Conservation (phyloP, 1,284 basidiomycete genomes). For the Athelia psychrophila region DNA sequence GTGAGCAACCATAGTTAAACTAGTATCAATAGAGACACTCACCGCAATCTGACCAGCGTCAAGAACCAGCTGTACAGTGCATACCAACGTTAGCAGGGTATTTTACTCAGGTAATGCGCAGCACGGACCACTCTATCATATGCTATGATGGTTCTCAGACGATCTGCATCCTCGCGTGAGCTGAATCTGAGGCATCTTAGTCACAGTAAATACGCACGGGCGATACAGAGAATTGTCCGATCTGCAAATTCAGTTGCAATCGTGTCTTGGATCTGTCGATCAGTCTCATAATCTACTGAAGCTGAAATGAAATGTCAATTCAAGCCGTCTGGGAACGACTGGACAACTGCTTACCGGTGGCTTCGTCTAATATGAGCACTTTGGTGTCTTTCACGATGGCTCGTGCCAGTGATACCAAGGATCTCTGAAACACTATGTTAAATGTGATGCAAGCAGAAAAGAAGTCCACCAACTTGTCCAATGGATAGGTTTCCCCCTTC, state of each 20-base stretch:
- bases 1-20: background rate
- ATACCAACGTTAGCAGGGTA: background rate
- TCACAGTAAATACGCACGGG: constrained; percentile 44
- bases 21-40: constrained; percentile 13
- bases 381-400: constrained; percentile 78
- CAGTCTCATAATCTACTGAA: constrained; percentile 81
- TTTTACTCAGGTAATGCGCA: background rate
- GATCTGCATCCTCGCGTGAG: constrained; percentile 39
- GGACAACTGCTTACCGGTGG: constrained; percentile 40
- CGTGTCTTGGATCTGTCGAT: constrained; percentile 84
- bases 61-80: constrained; percentile 50
- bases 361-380: constrained; percentile 79
- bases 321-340: constrained; percentile 4
- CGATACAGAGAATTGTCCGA: constrained; percentile 80
- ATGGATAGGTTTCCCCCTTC: constrained; percentile 84
- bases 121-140: constrained; percentile 60
- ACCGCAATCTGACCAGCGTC: constrained; percentile 65
- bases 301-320: constrained; percentile 33
- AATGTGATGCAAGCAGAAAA: constrained; percentile 2
- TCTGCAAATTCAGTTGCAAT: constrained; percentile 80
- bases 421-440: constrained; percentile 45
- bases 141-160: constrained; percentile 71
- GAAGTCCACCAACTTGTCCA: constrained; percentile 45
- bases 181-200: background rate
- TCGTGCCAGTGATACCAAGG: constrained; percentile 78